Conservation (phyloP, 2,329 filamentous ascomycete genomes). For the Hirsutella thompsonii region DNA sequence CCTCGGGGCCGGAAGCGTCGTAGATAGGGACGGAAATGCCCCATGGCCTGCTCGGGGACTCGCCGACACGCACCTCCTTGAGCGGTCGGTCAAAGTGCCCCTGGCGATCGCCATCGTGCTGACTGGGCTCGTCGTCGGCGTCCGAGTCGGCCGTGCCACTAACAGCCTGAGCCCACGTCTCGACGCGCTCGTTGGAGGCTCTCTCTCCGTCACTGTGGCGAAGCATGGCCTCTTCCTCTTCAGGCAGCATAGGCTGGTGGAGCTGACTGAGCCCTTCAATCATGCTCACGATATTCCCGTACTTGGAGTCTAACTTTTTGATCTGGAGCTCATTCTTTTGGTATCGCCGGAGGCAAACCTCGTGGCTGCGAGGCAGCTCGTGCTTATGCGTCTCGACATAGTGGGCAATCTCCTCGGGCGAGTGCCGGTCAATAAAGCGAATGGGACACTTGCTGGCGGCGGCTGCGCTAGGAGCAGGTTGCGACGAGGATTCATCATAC, state of each 20-base stretch:
- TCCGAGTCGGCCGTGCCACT: slow-evolving; percentile 34
- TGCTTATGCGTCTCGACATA: slow-evolving; percentile 96
- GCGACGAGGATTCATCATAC: slow-evolving; percentile 46
- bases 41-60: slow-evolving; percentile 88
- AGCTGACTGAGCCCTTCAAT: slow-evolving; percentile 80
- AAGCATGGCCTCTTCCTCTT: slow-evolving; percentile 30
- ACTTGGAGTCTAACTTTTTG: slow-evolving; percentile 83
- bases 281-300: slow-evolving; percentile 86
- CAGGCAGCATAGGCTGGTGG: slow-evolving; percentile 75
- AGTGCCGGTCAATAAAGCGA: slow-evolving; percentile 82
- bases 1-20: slow-evolving; percentile 23
- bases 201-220: slow-evolving; percentile 31
- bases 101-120: slow-evolving; percentile 44
- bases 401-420: slow-evolving; percentile 81
- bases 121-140: slow-evolving; percentile 24
- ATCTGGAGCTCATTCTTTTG: slow-evolving; percentile 79
- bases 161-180: slow-evolving; percentile 76
- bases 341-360: slow-evolving; percentile 81
- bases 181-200: slow-evolving; percentile 57
- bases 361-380: slow-evolving; percentile 84
- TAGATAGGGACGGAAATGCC: slow-evolving; percentile 69
- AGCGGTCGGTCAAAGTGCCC: slow-evolving; percentile 73
- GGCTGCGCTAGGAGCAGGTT: slow-evolving; percentile 34
- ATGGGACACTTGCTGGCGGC: slow-evolving; percentile 69
- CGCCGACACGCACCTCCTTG: slow-evolving; percentile 83